Evolutionary conservation across 257 asterid species (phyloP).

Genomic region (Ehretia macrophylla): DNA sequence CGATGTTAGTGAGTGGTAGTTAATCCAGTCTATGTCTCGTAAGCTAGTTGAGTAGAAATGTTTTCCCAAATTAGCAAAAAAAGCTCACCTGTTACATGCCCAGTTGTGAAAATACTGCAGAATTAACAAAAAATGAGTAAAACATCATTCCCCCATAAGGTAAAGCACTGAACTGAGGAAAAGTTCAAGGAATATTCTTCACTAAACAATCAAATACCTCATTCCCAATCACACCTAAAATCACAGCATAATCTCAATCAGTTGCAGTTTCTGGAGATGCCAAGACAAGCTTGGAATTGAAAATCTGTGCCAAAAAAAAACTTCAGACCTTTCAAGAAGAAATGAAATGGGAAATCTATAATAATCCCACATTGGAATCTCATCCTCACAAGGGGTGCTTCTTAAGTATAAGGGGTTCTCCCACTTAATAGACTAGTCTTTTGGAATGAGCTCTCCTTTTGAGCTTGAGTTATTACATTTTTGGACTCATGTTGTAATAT

Average conservation of each 20-base stretch:
- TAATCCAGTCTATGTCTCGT: no score
- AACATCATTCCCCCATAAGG: background rate
- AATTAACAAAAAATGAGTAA: slow-evolving; percentile 16
- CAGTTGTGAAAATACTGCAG: slow-evolving; percentile 98
- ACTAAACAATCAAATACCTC: slow-evolving; percentile 47
- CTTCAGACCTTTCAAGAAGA: slow-evolving; percentile 10
- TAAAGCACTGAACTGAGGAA: background rate
- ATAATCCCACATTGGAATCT: no score
- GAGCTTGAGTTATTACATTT: no score
- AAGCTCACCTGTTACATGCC: slow-evolving; percentile 94
- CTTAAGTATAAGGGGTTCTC: no score
- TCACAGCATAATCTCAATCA: slow-evolving; percentile 95
- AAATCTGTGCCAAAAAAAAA: slow-evolving; percentile 60
- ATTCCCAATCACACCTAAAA: slow-evolving; percentile 93
- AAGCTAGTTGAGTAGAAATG: no score
- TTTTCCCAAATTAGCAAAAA: no score
- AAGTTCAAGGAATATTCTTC: background rate
- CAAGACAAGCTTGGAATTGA: slow-evolving; percentile 89
- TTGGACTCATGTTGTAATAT: no score
- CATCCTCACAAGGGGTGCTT: no score
- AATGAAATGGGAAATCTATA: background rate
- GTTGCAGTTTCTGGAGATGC: slow-evolving; percentile 97
- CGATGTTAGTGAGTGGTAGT: no score
- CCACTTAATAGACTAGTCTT: no score
- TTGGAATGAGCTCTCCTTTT: no score